Base-by-base conservation (phyloP, 2,329 filamentous ascomycete genomes). In the Xylariomycetidae sp. region DNA sequence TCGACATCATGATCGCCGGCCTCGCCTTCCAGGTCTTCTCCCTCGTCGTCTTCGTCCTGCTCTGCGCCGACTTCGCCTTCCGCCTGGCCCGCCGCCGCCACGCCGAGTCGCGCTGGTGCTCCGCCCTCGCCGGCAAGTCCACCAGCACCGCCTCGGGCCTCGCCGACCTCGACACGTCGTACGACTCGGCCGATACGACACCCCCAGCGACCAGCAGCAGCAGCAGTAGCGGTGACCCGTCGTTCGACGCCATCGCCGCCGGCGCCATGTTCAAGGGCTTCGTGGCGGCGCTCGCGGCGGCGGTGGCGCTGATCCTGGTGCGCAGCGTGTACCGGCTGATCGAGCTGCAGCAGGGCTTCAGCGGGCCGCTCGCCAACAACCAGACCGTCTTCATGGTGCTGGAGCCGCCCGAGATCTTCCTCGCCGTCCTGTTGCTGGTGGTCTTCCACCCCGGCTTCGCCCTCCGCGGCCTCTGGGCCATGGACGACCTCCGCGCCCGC, bases 11-110 rank as follows among this genome's bases (percentile, higher is more conserved):
- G 28, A 30, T 30, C n/a, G 28, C 28, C 17, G 28, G 28, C 7
- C 28, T 30, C 17, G 28, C 28, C 28, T 19, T 30, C 28, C 28
- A 30, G 28, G 28, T 30, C 28, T 19, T 30, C 28, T 30, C 28
- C 5, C 28, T 30, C 16, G 17, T 30, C 10, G 10, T 30, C 16
- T 30, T 30, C 28, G 15, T 20, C 28, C 4, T 9, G 10, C 28
- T 30, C 10, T 30, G 28, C 28, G 10, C 18, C 28, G 28, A 30
- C 17, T 30, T 30, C 18, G 18, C 17, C 28, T n/a, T 19, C 10
- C 15, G 15, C 15, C 28, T 30, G 6, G 6, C 6, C 8, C 12
- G 15, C 28, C 17, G 28, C 15, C 12, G 15, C 28, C 17, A 19
- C 15, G 28, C 17, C 18, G 9, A 5, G 15, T 15, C 16, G 10